phyloP scores from a whole-genome alignment of 495 filamentous ascomycete species.

The Terfezia boudieri region DNA sequence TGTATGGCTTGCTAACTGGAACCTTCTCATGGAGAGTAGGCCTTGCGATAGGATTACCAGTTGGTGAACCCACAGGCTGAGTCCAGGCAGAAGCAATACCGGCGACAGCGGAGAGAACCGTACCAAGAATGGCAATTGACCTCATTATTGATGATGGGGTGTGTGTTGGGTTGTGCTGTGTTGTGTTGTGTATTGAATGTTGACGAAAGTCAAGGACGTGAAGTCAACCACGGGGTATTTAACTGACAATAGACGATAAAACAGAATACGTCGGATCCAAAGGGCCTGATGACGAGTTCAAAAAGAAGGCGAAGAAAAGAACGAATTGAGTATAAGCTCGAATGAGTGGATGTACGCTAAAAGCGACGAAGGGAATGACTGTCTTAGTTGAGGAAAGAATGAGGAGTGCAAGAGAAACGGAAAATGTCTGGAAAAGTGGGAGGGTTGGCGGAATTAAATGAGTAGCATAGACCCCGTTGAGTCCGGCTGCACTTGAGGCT shows the following conservation, averaged over 20 bases:
- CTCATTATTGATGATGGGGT: slow-evolving; percentile 36
- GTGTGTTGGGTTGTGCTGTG: too few species aligned
- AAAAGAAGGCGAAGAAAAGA: background rate
- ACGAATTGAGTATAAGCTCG: background rate
- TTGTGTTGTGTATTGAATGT: background rate
- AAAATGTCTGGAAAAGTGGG: too few species aligned
- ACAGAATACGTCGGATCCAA: background rate
- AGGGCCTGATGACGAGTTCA: background rate
- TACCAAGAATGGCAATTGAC: slow-evolving; percentile 24
- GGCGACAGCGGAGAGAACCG: slow-evolving; percentile 27
- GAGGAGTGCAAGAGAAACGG: too few species aligned
- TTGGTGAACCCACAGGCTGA: slow-evolving; percentile 16
- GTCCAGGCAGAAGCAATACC: slow-evolving; percentile 32
- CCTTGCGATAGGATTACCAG: slow-evolving; percentile 35
- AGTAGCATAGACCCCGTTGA: too few species aligned
- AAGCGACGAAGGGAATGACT: background rate
- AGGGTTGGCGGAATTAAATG: too few species aligned
- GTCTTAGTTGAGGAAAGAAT: too few species aligned
- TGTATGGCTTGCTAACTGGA: slow-evolving; percentile 31
- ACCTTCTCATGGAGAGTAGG: slow-evolving; percentile 33
- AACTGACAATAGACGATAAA: too few species aligned
- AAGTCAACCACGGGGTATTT: background rate
- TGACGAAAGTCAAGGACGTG: background rate
- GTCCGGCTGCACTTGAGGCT: too few species aligned
- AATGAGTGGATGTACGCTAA: background rate